Percentiles rank a stretch among this genome's conserved stretches.
phyloP scores from a whole-genome alignment of 306 rosid genomes.

The Prunus mira region DNA sequence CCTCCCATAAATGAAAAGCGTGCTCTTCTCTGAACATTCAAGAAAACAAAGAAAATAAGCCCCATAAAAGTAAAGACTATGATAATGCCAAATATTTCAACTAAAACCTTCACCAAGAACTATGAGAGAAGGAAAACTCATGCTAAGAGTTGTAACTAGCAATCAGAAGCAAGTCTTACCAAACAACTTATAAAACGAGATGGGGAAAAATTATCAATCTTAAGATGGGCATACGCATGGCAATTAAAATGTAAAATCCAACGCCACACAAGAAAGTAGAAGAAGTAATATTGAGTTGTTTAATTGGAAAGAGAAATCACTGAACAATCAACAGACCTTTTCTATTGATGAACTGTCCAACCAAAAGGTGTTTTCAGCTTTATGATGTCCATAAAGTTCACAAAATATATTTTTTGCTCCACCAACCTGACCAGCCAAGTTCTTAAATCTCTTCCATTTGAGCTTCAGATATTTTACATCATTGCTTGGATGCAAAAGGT shows the following conservation, averaged over 20 bases:
- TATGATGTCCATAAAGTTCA: constrained; percentile 67
- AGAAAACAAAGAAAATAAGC: constrained; percentile 9
- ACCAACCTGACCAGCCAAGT: constrained; percentile 75
- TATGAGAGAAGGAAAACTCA: background rate
- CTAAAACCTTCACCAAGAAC: background rate
- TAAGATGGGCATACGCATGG: background rate
- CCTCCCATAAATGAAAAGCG: constrained; percentile 98
- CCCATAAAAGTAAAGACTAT: background rate
- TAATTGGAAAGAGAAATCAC: constrained; percentile 15
- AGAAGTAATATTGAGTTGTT: background rate
- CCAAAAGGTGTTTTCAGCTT: constrained; percentile 90
- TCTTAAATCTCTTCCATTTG: constrained; percentile 75
- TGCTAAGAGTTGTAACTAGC: background rate
- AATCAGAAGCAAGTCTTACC: background rate
- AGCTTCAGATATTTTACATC: constrained; percentile 60
- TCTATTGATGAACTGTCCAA: constrained; percentile 95
- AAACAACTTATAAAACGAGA: background rate
- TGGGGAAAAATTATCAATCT: background rate
- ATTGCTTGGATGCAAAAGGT: constrained; percentile 45
- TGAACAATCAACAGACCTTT: constrained; percentile 52
- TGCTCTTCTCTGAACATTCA: constrained; percentile 66
- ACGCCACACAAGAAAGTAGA: constrained; percentile 3
- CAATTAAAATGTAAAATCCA: constrained; percentile 11
- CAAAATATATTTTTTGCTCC: constrained; percentile 76
- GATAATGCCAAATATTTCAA: background rate